Percentiles rank a stretch among this genome's conserved stretches.
Evolutionary conservation across 164 flowering plant species (phyloP).

Genomic region (Magnolia officinalis): DNA sequence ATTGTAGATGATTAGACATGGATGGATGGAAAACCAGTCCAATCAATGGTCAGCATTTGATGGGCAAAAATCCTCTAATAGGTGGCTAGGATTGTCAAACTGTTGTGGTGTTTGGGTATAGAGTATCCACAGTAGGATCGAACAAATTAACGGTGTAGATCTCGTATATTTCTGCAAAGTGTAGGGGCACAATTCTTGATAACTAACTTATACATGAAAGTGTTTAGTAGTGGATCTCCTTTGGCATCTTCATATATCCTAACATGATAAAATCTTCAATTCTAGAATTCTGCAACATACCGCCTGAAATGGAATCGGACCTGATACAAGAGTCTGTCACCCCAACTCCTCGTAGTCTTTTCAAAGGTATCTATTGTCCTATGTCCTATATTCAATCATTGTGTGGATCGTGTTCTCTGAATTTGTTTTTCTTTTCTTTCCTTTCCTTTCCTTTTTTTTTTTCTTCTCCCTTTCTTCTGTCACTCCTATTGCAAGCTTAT

Average conservation of each 20-base stretch:
- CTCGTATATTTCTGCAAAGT: no score
- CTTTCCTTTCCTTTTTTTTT: background rate
- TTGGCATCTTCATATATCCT: background rate
- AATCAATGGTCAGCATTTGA: no score
- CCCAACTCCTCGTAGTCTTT: constrained; percentile 44
- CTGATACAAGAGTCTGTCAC: constrained; percentile 31
- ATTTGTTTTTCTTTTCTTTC: background rate
- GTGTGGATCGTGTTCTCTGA: background rate
- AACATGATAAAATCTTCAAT: background rate
- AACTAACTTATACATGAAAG: no score
- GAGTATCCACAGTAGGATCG: no score
- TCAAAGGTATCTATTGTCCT: constrained; percentile 48
- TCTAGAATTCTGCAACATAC: constrained; percentile 48
- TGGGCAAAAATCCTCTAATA: no score
- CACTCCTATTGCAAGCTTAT: background rate
- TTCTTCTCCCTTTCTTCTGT: background rate
- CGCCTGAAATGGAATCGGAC: constrained; percentile 38
- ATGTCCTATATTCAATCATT: background rate
- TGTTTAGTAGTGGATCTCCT: background rate
- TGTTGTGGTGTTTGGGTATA: no score
- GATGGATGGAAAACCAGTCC: no score
- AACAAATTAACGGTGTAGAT: no score
- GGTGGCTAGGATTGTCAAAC: no score
- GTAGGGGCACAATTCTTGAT: no score
- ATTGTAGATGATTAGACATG: no score